These are phyloP conservation scores for Pythium brassicae DNA, from an alignment of 352 stramenopile genomes.

Conservation along the genomic window DNA sequence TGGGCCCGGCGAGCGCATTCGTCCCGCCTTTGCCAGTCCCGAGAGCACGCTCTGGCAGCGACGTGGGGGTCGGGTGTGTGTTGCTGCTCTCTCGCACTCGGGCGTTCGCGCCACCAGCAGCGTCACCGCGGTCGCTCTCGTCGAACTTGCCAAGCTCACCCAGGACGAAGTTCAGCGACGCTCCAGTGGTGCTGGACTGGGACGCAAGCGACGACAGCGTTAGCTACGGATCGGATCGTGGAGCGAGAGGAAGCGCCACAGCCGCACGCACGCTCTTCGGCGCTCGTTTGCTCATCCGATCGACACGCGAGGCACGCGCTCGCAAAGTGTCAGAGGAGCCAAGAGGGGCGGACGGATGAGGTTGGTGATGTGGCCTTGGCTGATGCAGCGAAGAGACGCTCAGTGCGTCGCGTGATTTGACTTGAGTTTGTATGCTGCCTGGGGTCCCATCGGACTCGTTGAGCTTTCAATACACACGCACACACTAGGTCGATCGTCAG, in stretches of 20 bases:
- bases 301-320: too few relatives aligned
- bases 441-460: too few relatives aligned
- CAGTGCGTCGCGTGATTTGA: too few relatives aligned
- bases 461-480: too few relatives aligned
- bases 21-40: too few relatives aligned
- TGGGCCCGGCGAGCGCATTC: neutral
- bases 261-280: constrained; percentile 37
- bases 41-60: neutral
- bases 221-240: neutral
- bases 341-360: too few relatives aligned
- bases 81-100: neutral
- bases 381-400: too few relatives aligned
- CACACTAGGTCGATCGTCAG: too few relatives aligned
- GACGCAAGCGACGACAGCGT: constrained; percentile 4
- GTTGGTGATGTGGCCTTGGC: too few relatives aligned
- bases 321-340: too few relatives aligned
- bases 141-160: constrained; percentile 62
- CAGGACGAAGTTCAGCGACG: constrained; percentile 58
- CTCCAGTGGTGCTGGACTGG: constrained; percentile 16
- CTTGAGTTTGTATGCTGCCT: too few relatives aligned
- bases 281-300: constrained; percentile 48
- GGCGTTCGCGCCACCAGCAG: neutral
- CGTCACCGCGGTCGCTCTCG: constrained; percentile 20
- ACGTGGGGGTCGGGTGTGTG: neutral
- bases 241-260: neutral